A percentile compares a stretch with the other conserved stretches of the same genome.
These are phyloP conservation scores for Melanopsichium pennsylvanicum DNA, from an alignment of 1,284 basidiomycete genomes.

Conservation along the genomic window DNA sequence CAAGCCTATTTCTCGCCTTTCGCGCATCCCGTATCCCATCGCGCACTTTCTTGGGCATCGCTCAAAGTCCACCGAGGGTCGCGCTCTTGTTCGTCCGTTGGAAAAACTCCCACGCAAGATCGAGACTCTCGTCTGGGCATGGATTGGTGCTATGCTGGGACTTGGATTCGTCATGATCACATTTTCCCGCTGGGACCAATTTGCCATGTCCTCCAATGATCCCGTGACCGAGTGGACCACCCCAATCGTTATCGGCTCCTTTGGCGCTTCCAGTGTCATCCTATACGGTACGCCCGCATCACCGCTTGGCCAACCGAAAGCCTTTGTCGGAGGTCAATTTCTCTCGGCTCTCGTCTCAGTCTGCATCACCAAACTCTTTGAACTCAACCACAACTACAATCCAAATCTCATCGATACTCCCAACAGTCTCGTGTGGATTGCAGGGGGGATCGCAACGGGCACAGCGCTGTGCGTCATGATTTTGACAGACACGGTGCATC, in stretches of 20 bases:
- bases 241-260: slow-evolving; percentile 50
- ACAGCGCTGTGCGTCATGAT: slow-evolving; percentile 44
- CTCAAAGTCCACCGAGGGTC: slow-evolving; percentile 10
- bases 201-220: slow-evolving; percentile 39
- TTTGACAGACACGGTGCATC: slow-evolving; percentile 49
- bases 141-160: slow-evolving; percentile 45
- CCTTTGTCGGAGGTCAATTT: slow-evolving; percentile 46
- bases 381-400: slow-evolving; percentile 40
- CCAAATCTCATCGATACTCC: slow-evolving; percentile 33
- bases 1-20: slow-evolving; percentile 28
- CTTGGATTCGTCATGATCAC: slow-evolving; percentile 45
- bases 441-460: slow-evolving; percentile 36
- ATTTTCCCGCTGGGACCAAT: slow-evolving; percentile 42
- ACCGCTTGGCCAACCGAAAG: slow-evolving; percentile 43
- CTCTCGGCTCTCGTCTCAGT: slow-evolving; percentile 39
- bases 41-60: slow-evolving; percentile 47
- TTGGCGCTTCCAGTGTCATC: slow-evolving; percentile 50
- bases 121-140: slow-evolving; percentile 49
- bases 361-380: slow-evolving; percentile 51
- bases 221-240: slow-evolving; percentile 38
- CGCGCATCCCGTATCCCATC: slow-evolving; percentile 40
- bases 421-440: slow-evolving; percentile 47
- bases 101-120: slow-evolving; percentile 38
- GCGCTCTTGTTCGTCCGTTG: slow-evolving; percentile 31
- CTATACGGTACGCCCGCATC: slow-evolving; percentile 49